Base-by-base conservation (phyloP, 176 grass and related monocot genomes). In the Chrysopogon serrulatus region DNA sequence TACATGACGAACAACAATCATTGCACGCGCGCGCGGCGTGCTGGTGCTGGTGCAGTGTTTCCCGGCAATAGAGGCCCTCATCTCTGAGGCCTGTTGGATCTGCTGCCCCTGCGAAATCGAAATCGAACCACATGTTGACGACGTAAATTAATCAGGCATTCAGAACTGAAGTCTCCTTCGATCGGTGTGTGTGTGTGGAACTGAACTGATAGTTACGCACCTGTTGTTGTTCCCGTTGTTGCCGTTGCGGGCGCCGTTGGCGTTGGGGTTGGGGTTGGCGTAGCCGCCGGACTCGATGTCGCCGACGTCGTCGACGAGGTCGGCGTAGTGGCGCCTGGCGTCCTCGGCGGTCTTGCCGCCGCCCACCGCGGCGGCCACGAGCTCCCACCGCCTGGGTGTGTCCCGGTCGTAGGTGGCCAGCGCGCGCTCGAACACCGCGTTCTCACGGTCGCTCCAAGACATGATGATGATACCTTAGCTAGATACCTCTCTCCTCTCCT, bases 321-420 rank as follows among this genome's bases (percentile, higher is more conserved):
- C 3, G 10, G 75, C 83, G 83, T 79, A 94, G 84, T 92, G 89
- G 35, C 59, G 77, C 72, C 77, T 78, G 33, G 87, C 87, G 53
- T 94, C 92, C 39, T 94, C 89, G 3, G 71, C 86, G 13, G 92
- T 92, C 84, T 75, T 94, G 19, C 92, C 89, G 28, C 89, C 88
- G 2, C 92, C 84, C 3, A 94, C 92, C 73, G 79, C 85, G 13
- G 76, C 53, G 1, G 92, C 92, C 18, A 94, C 67, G 73, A 86
- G 88, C 47, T 85, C 76, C 92, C 92, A 94, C 48, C 79, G 40
- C 28, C 63, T 41, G 2, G 92, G 86, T 9, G 73, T 77, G 83
- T 89, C 83, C 14, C 10, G 21, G 86, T 85, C 87, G 45, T 92
- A 85, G 43, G 35, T 76, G 11, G 81, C 89, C 73, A 94, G 84